Evolutionary conservation across 192 early-diverging fungal genomes (phyloP).

Genomic region (Linnemannia zychae): DNA sequence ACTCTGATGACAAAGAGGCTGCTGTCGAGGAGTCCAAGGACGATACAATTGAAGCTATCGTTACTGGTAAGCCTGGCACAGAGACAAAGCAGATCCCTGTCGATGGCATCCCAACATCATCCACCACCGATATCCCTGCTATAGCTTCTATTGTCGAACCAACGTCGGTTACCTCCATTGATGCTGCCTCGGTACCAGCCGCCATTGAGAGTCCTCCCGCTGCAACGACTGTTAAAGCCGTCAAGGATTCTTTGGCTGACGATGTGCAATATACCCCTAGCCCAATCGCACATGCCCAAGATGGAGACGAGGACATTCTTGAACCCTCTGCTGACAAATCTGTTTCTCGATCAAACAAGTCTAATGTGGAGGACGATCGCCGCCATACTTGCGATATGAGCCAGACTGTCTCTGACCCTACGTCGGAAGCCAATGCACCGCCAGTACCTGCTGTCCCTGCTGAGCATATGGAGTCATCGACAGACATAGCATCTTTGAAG

Average conservation of each 20-base stretch:
- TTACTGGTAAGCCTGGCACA: slow-evolving; percentile 44
- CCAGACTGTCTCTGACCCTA: slow-evolving; percentile 10
- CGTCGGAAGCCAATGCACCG: neutral
- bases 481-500: neutral
- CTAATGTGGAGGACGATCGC: slow-evolving; percentile 32
- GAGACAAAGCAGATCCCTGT: slow-evolving; percentile 27
- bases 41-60: neutral
- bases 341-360: neutral
- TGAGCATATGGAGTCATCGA: slow-evolving; percentile 1
- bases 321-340: neutral
- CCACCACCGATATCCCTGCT: neutral
- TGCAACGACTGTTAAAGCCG: neutral
- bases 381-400: slow-evolving; percentile 52
- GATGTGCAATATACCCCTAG: slow-evolving; percentile 17
- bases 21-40: neutral
- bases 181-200: neutral
- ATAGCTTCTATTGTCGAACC: neutral
- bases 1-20: neutral
- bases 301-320: neutral
- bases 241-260: neutral
- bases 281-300: neutral
- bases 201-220: neutral
- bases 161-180: neutral
- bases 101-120: neutral
- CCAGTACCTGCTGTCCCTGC: slow-evolving; percentile 22